A percentile compares a stretch with the other conserved stretches of the same genome.
These are phyloP conservation scores for Triadica sebifera DNA, from an alignment of 345 rosid species.

Conservation along the genomic window DNA sequence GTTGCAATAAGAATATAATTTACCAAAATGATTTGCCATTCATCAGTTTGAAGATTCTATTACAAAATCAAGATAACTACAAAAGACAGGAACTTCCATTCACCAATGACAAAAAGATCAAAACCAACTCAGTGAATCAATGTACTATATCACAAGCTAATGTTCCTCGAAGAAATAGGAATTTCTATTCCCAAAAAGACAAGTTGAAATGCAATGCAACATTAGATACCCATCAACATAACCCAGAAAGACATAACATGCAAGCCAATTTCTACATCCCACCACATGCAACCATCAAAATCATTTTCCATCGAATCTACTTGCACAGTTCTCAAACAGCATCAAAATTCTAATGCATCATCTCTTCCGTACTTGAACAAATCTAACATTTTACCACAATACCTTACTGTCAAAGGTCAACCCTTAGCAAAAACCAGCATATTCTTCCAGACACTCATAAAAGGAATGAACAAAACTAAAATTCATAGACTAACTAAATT, in stretches of 20 bases:
- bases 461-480: neutral
- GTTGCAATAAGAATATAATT: conserved; percentile 1
- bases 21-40: neutral
- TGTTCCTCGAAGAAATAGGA: neutral
- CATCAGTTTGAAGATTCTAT: neutral
- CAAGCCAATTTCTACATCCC: neutral
- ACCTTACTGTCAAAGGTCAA: neutral
- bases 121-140: neutral
- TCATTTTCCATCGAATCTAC: neutral
- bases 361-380: neutral
- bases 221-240: neutral
- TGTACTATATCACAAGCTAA: neutral
- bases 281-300: neutral
- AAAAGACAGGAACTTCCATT: neutral
- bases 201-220: neutral
- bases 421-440: neutral
- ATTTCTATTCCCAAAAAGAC: neutral
- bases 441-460: neutral
- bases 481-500: neutral
- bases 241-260: neutral
- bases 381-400: neutral
- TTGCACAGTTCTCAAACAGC: neutral
- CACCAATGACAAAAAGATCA: no score
- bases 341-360: neutral
- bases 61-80: neutral